Evolutionary conservation across 768 basidiomycete genomes (phyloP), one percentile per base, ranked within the genome.

Genomic region (Rhizopogon sp.): DNA sequence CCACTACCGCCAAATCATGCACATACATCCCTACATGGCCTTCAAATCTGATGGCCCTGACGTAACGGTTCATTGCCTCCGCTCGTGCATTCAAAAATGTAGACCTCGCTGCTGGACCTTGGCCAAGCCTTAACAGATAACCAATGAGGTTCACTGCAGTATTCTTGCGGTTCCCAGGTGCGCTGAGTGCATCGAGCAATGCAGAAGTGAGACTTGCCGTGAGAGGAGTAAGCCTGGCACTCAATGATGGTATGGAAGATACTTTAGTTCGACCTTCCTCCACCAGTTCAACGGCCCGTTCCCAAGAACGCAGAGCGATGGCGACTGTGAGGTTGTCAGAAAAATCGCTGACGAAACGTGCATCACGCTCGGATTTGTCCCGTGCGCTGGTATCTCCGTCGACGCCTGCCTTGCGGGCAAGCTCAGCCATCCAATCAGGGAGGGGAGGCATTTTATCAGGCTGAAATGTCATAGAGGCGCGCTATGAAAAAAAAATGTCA

Each of bases 281-380:
- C 3, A 97, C 84, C 8, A 96, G 75, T 6, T 73, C 74, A n/a
- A 90, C 88, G 0, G 94, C 93, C 60, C 87, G 84, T 42, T 88
- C 83, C 90, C 95, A 98, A 59, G 91, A 83, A 49, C 90, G 81
- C 44, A 94, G 74, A 1, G 95, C 89, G 55, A 98, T 94, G 1
- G 93, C 84, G 5, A 98, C 93, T 0, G 90, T 90, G 22, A 98
- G 72, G 43, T 95, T 85, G 64, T 99, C 97, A 5, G 89, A 84
- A 76, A 91, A 96, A 52, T 98, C 94, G 43, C 87, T 85, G 10
- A 90, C 81, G 84, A 88, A 97, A n/a, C 87, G 82, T 1, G 84
- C 75, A 68, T 97, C 93, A 47, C 84, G 79, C 59, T 94, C 92
- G 0, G 79, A 78, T 65, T 90, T 87, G 56, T 87, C 87, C 66